Conservation (phyloP, 148 eudicot genomes). For the Hydrangea macrophylla region DNA sequence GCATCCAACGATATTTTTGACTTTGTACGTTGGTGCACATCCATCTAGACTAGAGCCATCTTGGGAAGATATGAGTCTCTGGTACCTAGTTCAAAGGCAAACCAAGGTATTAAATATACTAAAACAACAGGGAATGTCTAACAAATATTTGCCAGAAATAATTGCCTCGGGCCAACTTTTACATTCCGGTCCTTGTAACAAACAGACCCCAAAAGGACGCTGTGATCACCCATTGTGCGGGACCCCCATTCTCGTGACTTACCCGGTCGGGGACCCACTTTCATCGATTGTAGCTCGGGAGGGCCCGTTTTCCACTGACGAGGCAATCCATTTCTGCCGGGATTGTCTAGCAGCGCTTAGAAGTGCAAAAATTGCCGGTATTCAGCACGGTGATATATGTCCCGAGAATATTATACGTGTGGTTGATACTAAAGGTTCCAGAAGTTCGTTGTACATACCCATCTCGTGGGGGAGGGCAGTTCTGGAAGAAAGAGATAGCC, state of each 20-base stretch:
- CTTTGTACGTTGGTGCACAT: conserved; percentile 67
- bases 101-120: conserved; percentile 67
- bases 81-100: conserved; percentile 90
- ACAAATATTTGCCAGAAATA: conserved; percentile 65
- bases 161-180: conserved; percentile 65
- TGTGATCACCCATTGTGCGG: conserved; percentile 84
- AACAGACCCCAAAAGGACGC: conserved; percentile 50
- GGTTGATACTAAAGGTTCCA: conserved; percentile 26
- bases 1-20: conserved; percentile 33
- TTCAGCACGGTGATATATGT: conserved; percentile 74
- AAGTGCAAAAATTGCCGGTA: conserved; percentile 52
- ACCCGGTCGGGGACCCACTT: conserved; percentile 62
- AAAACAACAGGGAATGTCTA: conserved; percentile 50
- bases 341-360: conserved; percentile 69
- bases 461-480: conserved; percentile 81
- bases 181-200: conserved; percentile 59
- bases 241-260: conserved; percentile 63
- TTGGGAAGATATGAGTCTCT: conserved; percentile 81
- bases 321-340: conserved; percentile 63
- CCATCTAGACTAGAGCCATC: conserved; percentile 73
- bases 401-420: conserved; percentile 68
- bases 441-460: conserved; percentile 35
- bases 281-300: conserved; percentile 41
- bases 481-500: conserved; percentile 76
- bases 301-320: conserved; percentile 60